Conservation (phyloP, 306 rosid species). For the Cicer chorassanicum region DNA sequence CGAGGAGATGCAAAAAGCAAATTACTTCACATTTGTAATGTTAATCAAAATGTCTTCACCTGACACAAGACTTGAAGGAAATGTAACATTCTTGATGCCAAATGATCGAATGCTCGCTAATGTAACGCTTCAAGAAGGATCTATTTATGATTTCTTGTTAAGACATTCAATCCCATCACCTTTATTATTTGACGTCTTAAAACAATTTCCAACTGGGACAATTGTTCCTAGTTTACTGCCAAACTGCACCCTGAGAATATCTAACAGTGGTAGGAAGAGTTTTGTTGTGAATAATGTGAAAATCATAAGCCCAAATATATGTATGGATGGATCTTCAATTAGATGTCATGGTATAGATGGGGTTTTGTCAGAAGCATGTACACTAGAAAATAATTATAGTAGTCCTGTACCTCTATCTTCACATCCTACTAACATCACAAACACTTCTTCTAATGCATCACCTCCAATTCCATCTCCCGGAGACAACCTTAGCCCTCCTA, state of each 20-base stretch:
- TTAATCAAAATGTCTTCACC: constrained; percentile 63
- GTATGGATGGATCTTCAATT: constrained; percentile 57
- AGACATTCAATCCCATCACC: constrained; percentile 74
- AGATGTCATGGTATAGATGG: constrained; percentile 76
- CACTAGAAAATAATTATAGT: constrained; percentile 20
- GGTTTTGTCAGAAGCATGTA: constrained; percentile 42
- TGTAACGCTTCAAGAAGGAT: constrained; percentile 34
- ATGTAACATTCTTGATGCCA: constrained; percentile 77
- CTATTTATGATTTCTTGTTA: constrained; percentile 51
- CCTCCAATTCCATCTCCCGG: constrained; percentile 36
- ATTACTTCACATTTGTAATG: constrained; percentile 69
- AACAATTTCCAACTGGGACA: constrained; percentile 64
- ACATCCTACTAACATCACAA: constrained; percentile 40
- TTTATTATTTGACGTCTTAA: constrained; percentile 51
- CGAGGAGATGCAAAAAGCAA: constrained; percentile 68
- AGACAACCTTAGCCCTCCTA: constrained; percentile 33
- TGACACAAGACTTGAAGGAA: constrained; percentile 45
- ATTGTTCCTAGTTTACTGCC: constrained; percentile 58
- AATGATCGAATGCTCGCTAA: constrained; percentile 59
- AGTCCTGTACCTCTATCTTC: constrained; percentile 32
- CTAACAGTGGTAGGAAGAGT: constrained; percentile 62
- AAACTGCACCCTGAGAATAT: constrained; percentile 52
- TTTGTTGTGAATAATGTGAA: constrained; percentile 59
- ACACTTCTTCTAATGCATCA: constrained; percentile 34
- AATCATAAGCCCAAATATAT: constrained; percentile 64